Base-by-base conservation (phyloP, 192 early-diverging fungal genomes). In the Mortierella alpina region DNA sequence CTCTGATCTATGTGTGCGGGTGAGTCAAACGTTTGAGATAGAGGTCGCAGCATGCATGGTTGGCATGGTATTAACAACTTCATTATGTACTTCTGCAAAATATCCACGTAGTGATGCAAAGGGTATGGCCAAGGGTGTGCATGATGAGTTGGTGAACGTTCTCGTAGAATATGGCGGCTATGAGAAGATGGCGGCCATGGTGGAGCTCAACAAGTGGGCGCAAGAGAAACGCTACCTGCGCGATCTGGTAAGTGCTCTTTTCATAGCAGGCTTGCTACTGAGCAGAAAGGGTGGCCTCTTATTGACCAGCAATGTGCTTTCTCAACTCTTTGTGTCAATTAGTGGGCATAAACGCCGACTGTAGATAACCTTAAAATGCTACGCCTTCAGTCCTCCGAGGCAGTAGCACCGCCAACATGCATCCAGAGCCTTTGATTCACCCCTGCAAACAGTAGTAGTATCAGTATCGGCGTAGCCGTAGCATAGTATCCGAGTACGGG, bases 121-220 rank as follows among this genome's bases (percentile, higher is more conserved):
- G 75, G 93, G 94, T 7, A 97, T 97, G 95, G 95, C 93, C 47
- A 93, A 91, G 74, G 93, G 90, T 50, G 94, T 98, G 15, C 90
- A 98, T 68, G 88, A 90, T 42, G 89, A 91, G 9, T 79, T 98
- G 40, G 88, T 86, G 2, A 88, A 91, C 39, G 88, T 97, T 50
- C 44, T 94, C 0, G 69, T 67, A 5, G 73, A 88, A 22, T 66
- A 89, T 59, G 89, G 78, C 6, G 68, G 84, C 2, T 55, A 90
- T n/a, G 82, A 86, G 13, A 83, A 67, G 20, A 47, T 76, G 4
- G 89, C 84, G n/a, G 90, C 89, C 0, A 84, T 88, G 47, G 82
- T 87, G 75, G 70, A 88, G 50, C 72, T 95, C 66, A 85, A 85
- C 45, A 84, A 83, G 20, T 93, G 92, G 92, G 84, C 85, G n/a